Percentiles rank a stretch among this genome's conserved stretches.
phyloP scores from a whole-genome alignment of 2,329 filamentous ascomycete species.

The Cercospora zeina region DNA sequence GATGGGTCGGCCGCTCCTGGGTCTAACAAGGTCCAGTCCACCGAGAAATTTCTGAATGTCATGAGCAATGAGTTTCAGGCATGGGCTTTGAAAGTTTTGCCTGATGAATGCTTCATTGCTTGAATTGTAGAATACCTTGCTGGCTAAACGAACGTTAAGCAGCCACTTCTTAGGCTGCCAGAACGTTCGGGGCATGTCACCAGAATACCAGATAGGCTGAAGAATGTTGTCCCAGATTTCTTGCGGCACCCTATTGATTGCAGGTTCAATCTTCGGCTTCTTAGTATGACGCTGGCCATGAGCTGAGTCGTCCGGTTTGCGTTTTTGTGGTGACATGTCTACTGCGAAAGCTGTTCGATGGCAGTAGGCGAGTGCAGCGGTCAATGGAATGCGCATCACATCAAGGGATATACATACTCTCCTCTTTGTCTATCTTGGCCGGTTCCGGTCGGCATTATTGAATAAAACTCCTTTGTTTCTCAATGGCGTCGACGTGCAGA shows the following conservation, averaged over 20 bases:
- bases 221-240: slow-evolving; percentile 5
- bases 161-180: not conserved
- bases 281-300: not conserved
- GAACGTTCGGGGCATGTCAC: no score
- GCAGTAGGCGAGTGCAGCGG: not conserved
- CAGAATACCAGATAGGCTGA: not conserved
- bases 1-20: not conserved
- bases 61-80: not conserved
- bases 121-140: not conserved
- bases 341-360: not conserved
- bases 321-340: not conserved
- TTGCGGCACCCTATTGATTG: not conserved
- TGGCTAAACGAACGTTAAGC: not conserved
- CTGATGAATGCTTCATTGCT: not conserved
- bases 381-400: not conserved
- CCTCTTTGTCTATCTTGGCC: not conserved
- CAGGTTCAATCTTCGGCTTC: not conserved
- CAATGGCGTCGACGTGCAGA: not conserved
- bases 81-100: not conserved
- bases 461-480: not conserved
- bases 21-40: not conserved
- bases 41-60: not conserved
- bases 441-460: not conserved
- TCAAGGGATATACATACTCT: not conserved
- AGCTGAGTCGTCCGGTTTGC: not conserved